Evolutionary conservation across 148 eudicot species (phyloP), one percentile per base, ranked within the genome.

Genomic region (Cornus controversa): DNA sequence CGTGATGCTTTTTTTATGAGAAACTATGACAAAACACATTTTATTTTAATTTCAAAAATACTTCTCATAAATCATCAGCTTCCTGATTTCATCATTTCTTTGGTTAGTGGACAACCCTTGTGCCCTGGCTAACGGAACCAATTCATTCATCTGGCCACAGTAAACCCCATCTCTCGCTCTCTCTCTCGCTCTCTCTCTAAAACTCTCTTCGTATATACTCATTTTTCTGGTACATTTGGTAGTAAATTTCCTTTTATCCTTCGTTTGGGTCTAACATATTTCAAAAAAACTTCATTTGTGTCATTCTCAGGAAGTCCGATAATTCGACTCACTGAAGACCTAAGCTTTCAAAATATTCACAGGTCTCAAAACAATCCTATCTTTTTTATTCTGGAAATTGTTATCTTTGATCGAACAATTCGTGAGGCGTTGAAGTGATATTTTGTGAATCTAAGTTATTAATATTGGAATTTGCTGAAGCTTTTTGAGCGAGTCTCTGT

Each of bases 311-410:
- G 27, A 74, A 62, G 31, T 37, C 64, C 54, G 37, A 50, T 4
- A 25, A 27, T 74, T 36, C 53, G 67, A 37, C 24, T 37, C 76
- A 16, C 15, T 73, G 67, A 60, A 62, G 54, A 24, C 69, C 25
- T 8, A 74, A 74, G 57, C 42, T 14, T 18, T 36, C 64, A 62
- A 11, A 28, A 67, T 57, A 24, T 63, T 6, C 54, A 74, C 64
- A 74, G 77, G 77, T 74, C 37, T 74, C 68, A 74, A 63, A 63
- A n/a, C 37, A 23, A 14, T 6, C 6, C 34, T 11, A 50, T 63
- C 14, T n/a, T 16, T 3, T 14, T 74, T 37, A 23, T 74, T 62
- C 34, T 36, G 50, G 22, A 31, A 58, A 1, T 29, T 27, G 9
- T 60, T 31, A 10, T 54, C 1, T 72, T 72, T 13, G 6, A 40